Conservation (phyloP, 2,329 filamentous ascomycete genomes). For the Aspergillus sojae region DNA sequence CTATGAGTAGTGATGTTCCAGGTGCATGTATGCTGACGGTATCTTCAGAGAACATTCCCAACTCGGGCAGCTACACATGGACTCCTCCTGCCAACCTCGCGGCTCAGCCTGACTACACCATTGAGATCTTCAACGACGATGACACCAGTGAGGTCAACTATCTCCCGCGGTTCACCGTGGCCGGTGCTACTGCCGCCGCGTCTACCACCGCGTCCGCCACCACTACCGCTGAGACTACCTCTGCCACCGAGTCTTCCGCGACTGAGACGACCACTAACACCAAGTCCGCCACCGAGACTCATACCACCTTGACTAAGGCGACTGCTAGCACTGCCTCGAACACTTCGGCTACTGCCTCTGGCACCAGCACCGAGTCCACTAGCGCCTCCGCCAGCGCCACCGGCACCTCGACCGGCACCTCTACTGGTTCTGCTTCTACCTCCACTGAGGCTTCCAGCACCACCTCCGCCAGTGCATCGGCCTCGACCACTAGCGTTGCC, state of each 20-base stretch:
- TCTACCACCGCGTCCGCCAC: conserved; percentile 31
- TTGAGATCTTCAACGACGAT: conserved; percentile 55
- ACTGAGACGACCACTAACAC: conserved; percentile 25
- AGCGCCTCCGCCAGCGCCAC: conserved; percentile 18
- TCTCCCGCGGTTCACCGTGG: conserved; percentile 54
- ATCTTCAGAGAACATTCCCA: conserved; percentile 48
- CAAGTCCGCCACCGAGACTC: conserved; percentile 23
- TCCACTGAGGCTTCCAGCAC: conserved; percentile 24
- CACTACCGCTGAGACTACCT: conserved; percentile 21
- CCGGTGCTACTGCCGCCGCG: conserved; percentile 44
- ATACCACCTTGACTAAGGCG: conserved; percentile 23
- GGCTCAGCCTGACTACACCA: conserved; percentile 52
- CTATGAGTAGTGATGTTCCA: neutral
- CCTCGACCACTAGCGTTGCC: conserved; percentile 27
- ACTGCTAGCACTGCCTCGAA: conserved; percentile 19
- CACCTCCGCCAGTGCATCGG: conserved; percentile 26
- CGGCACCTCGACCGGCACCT: conserved; percentile 19
- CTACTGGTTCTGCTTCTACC: conserved; percentile 10
- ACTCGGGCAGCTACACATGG: conserved; percentile 55
- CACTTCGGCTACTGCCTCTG: conserved; percentile 21
- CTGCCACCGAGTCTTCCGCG: conserved; percentile 25
- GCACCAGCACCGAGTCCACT: conserved; percentile 11
- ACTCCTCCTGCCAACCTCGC: conserved; percentile 44
- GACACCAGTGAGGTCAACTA: conserved; percentile 53
- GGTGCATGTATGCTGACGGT: conserved; percentile 9